A percentile compares a stretch with the other conserved stretches of the same genome.
Evolutionary conservation across 2,329 filamentous ascomycete species (phyloP).

Genomic region (Pseudophaeomoniella oleicola): DNA sequence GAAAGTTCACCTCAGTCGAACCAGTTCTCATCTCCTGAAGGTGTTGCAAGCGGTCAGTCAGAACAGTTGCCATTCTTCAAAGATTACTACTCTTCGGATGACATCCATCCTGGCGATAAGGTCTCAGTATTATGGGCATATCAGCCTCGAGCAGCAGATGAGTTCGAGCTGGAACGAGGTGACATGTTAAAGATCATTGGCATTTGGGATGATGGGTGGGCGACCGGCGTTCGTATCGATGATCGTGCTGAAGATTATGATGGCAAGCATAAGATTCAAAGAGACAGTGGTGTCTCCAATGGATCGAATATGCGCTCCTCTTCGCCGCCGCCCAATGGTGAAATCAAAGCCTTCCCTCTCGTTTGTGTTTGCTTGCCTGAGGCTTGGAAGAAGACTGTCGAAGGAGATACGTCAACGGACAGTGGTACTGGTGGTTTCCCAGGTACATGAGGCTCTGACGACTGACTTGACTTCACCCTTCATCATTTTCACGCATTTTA

Average conservation of each 20-base stretch:
- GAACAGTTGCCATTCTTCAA: constrained; percentile 95
- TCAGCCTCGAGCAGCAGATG: constrained; percentile 81
- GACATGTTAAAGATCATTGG: constrained; percentile 98
- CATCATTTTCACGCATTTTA: constrained; percentile 1
- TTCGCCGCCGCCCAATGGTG: constrained; percentile 54
- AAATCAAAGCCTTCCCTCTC: constrained; percentile 95
- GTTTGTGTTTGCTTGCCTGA: constrained; percentile 92
- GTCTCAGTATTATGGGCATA: constrained; percentile 94
- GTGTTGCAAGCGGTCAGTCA: constrained; percentile 74
- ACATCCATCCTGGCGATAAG: constrained; percentile 81
- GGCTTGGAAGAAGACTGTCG: constrained; percentile 93
- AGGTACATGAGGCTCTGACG: constrained; percentile 5
- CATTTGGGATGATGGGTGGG: constrained; percentile 99
- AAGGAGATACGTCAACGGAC: constrained; percentile 65
- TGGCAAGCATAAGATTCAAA: constrained; percentile 56
- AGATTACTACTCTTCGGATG: constrained; percentile 95
- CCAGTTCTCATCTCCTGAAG: constrained; percentile 72
- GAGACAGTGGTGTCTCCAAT: constrained; percentile 87
- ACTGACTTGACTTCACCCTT: not conserved
- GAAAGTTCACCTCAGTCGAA: constrained; percentile 57
- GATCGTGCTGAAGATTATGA: constrained; percentile 87
- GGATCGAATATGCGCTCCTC: constrained; percentile 46
- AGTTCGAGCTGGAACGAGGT: constrained; percentile 83
- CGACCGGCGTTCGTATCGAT: constrained; percentile 72
- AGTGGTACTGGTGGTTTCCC: constrained; percentile 31